Base-by-base conservation (phyloP, 2,329 filamentous ascomycete genomes). In the Sporothrix mexicana region DNA sequence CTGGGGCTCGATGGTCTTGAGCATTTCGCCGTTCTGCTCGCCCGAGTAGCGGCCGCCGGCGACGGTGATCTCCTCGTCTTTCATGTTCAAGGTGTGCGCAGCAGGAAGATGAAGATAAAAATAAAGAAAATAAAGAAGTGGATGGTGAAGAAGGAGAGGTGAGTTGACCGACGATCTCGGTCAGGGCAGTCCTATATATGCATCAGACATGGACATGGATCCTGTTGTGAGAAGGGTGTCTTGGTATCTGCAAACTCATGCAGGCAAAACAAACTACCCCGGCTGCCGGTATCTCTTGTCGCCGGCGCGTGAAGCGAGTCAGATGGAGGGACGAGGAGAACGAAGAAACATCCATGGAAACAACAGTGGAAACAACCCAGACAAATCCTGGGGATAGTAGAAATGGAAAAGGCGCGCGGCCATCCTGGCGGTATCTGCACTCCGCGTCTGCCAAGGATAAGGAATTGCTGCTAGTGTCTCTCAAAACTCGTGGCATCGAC, bases 1-100 rank as follows among this genome's bases (percentile, higher is more conserved):
- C 3, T 20, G 15, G 0, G 70, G 73, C 30, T 49, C 25, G 1
- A 49, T 30, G 36, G 66, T 43, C 67, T 73, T 73, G 36, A 72
- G 57, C 49, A 74, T 30, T 23, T 74, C 73, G 41, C 73, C 73
- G 1, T 20, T 9, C 12, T 49, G 20, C n/a, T 74, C 73, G 45
- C 73, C 72, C 10, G 73, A 74, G 36, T 25, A 66, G 59, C 72
- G 72, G 45, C 53, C 57, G 30, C 15, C 23, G 20, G 59, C 72
- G 25, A 59, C 51, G n/a, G 69, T 71, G n/a, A 74, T 74, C 12
- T 74, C 72, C 15, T 70, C 17, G 62, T 71, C 72, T 25, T 73
- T 67, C 62, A 67, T 67, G 23, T 6, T 20, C 30, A 4, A 13
- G 43, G 2, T 13, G 25, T 1, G n/a, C 15, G 10, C 25, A 6